phyloP scores from a whole-genome alignment of 2,329 filamentous ascomycete genomes.

The Curvularia lunata region DNA sequence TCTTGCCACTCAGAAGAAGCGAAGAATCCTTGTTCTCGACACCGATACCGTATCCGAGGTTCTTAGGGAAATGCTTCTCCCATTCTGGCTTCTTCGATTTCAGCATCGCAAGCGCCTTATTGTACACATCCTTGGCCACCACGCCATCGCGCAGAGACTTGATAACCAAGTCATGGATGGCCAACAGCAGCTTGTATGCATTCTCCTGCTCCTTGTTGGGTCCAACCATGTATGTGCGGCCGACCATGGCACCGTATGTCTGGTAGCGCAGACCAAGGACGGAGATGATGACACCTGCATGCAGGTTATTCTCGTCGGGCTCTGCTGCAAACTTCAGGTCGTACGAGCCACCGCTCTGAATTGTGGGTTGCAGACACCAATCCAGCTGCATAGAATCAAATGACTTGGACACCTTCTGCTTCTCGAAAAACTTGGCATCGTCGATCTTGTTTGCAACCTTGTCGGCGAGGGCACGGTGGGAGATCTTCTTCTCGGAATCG shows the following conservation, averaged over 20 bases:
- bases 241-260: conserved; percentile 91
- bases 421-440: conserved; percentile 91
- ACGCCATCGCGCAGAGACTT: conserved; percentile 90
- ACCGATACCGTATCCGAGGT: conserved; percentile 88
- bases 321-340: conserved; percentile 82
- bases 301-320: conserved; percentile 79
- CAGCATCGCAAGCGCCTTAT: conserved; percentile 80
- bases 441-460: conserved; percentile 92
- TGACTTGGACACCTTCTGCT: conserved; percentile 79
- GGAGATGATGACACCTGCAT: conserved; percentile 91
- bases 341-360: conserved; percentile 95
- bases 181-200: conserved; percentile 87
- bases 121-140: conserved; percentile 86
- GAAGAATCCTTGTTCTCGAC: conserved; percentile 88
- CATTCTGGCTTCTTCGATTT: conserved; percentile 92
- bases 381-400: conserved; percentile 90
- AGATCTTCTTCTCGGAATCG: conserved; percentile 96
- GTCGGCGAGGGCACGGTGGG: conserved; percentile 82
- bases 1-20: conserved; percentile 86
- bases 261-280: conserved; percentile 93
- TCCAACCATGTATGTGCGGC: conserved; percentile 93
- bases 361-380: conserved; percentile 88
- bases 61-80: conserved; percentile 93
- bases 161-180: conserved; percentile 86
- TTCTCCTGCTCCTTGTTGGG: conserved; percentile 95